These are phyloP conservation scores for Laguncularia racemosa DNA, from an alignment of 345 rosid species.

Conservation along the genomic window DNA sequence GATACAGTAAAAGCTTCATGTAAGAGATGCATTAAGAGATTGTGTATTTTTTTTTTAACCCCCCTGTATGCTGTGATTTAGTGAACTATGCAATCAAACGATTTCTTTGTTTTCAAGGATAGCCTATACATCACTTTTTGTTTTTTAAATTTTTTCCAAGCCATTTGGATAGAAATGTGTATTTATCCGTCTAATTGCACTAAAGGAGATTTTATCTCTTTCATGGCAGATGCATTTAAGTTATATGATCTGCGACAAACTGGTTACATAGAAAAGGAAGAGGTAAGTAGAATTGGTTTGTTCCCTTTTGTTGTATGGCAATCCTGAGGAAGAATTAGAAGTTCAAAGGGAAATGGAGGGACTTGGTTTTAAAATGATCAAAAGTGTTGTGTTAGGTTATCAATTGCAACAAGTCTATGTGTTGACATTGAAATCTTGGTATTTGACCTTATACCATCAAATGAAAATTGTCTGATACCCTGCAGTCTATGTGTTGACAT, in stretches of 20 bases:
- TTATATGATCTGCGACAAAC: slow-evolving; percentile 25
- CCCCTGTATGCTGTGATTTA: too few relatives aligned
- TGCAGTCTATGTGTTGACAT: too few relatives aligned
- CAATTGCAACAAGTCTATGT: too few relatives aligned
- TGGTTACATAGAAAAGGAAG: slow-evolving; percentile 22
- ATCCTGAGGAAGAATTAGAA: too few relatives aligned
- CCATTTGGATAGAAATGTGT: not conserved
- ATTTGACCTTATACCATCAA: too few relatives aligned
- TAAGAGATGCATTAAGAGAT: not conserved
- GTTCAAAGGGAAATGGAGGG: too few relatives aligned
- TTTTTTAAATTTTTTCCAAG: not conserved
- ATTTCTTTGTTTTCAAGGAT: not conserved
- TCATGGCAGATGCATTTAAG: slow-evolving; percentile 19
- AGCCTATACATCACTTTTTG: not conserved
- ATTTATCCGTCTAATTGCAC: not conserved
- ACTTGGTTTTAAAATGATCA: too few relatives aligned
- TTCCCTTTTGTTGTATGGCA: not conserved
- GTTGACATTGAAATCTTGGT: too few relatives aligned
- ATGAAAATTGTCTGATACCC: too few relatives aligned
- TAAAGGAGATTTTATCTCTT: not conserved
- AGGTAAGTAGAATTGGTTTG: slow-evolving; percentile 11
- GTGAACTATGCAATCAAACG: too few relatives aligned
- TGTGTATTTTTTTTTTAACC: not conserved
- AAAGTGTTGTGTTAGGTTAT: too few relatives aligned
- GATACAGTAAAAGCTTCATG: slow-evolving; percentile 12